These are phyloP conservation scores for Epichloe typhina DNA, from an alignment of 2,329 filamentous ascomycete genomes.

Conservation along the genomic window DNA sequence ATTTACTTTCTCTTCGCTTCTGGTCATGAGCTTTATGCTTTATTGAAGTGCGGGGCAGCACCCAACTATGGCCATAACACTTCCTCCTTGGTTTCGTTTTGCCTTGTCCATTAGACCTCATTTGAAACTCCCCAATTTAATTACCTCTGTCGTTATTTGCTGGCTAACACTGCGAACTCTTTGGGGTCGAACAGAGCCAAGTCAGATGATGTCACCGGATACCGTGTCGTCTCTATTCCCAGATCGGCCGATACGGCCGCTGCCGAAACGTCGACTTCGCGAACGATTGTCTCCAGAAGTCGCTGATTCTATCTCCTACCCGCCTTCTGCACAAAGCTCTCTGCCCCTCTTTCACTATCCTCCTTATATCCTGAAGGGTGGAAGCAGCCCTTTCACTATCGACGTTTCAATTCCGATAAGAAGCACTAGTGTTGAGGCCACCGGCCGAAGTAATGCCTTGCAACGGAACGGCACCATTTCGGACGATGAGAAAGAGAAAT, in stretches of 20 bases:
- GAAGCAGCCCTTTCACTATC: conserved; percentile 16
- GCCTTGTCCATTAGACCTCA: conserved; percentile 1
- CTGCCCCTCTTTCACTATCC: conserved; percentile 58
- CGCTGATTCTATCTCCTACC: conserved; percentile 70
- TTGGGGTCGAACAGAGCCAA: conserved; percentile 24
- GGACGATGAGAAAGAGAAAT: conserved; percentile 41
- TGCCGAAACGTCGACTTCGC: conserved; percentile 79
- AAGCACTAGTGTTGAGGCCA: not conserved
- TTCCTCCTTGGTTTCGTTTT: conserved; percentile 2
- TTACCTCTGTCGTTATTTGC: conserved; percentile 10
- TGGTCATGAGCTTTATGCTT: not conserved
- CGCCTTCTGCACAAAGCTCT: conserved; percentile 56
- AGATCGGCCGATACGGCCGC: conserved; percentile 81
- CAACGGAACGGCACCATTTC: conserved; percentile 12
- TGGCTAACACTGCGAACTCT: conserved; percentile 16
- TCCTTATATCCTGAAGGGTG: conserved; percentile 40
- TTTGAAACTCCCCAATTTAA: conserved; percentile 7
- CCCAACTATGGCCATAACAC: conserved; percentile 1
- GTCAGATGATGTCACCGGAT: conserved; percentile 53
- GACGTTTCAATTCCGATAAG: not conserved
- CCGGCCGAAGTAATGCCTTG: conserved; percentile 1
- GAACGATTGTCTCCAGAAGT: conserved; percentile 78
- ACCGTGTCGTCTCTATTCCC: conserved; percentile 70
- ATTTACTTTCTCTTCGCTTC: not conserved
- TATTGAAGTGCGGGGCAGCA: conserved; percentile 4